A percentile compares a stretch with the other conserved stretches of the same genome.
Evolutionary conservation across 1,284 basidiomycete genomes (phyloP).

Genomic region (Vanrija sp.): DNA sequence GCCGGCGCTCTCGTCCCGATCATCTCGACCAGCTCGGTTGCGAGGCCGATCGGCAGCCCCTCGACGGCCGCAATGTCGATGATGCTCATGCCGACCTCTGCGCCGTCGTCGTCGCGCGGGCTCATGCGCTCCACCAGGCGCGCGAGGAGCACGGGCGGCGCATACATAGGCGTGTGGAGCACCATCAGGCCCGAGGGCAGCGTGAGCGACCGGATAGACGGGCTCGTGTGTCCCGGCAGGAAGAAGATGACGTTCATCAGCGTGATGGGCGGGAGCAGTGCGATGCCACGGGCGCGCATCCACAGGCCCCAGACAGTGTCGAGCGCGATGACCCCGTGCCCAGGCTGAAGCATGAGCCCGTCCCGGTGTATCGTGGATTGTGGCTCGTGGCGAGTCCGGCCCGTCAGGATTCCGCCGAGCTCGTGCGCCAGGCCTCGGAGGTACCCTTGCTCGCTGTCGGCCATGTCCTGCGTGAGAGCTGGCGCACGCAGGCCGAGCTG

Average conservation of each 20-base stretch:
- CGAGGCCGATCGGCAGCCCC: conserved; percentile 64
- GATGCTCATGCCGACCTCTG: conserved; percentile 36
- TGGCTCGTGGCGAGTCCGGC: conserved; percentile 45
- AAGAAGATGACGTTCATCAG: conserved; percentile 68
- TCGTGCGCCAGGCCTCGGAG: conserved; percentile 77
- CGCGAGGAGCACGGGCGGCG: conserved; percentile 61
- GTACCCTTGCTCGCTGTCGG: conserved; percentile 75
- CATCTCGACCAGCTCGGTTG: conserved; percentile 67
- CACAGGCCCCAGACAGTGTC: conserved; percentile 97
- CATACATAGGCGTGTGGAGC: conserved; percentile 74
- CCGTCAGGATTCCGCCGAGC: conserved; percentile 64
- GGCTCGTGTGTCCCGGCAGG: conserved; percentile 64
- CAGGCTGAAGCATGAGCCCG: conserved; percentile 36
- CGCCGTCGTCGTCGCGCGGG: conserved; percentile 26
- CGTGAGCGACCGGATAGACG: conserved; percentile 63
- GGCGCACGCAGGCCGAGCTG: conserved; percentile 69
- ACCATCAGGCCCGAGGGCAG: conserved; percentile 73
- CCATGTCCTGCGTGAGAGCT: conserved; percentile 88
- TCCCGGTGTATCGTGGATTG: conserved; percentile 21
- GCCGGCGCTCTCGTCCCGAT: conserved; percentile 3
- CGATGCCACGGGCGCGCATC: conserved; percentile 92
- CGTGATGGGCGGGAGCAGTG: conserved; percentile 81
- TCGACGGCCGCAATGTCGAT: conserved; percentile 66
- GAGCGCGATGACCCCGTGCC: conserved; percentile 69
- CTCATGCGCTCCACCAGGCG: conserved; percentile 59